Evolutionary conservation across 2,329 filamentous ascomycete genomes (phyloP).

Genomic region (Rhynchosporium agropyri): DNA sequence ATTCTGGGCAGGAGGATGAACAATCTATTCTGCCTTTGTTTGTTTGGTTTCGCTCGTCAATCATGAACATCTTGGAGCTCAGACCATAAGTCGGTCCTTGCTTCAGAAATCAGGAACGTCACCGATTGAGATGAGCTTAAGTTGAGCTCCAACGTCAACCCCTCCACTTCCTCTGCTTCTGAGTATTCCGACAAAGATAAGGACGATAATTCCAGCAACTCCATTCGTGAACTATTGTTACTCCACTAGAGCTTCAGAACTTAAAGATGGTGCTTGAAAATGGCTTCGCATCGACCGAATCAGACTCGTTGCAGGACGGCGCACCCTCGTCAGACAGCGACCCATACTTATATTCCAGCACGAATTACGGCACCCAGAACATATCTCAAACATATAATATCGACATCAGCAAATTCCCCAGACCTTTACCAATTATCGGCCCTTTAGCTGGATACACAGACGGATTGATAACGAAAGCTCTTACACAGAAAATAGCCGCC

Average conservation of each 20-base stretch:
- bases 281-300: slow-evolving; percentile 22
- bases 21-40: neutral
- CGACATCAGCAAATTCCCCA: slow-evolving; percentile 32
- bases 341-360: slow-evolving; percentile 34
- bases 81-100: slow-evolving; percentile 1
- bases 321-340: slow-evolving; percentile 38
- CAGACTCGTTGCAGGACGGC: slow-evolving; percentile 31
- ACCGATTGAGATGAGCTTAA: slow-evolving; percentile 23
- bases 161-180: neutral
- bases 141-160: neutral
- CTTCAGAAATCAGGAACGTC: slow-evolving; percentile 25
- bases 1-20: neutral
- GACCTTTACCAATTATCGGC: slow-evolving; percentile 36
- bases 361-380: slow-evolving; percentile 1
- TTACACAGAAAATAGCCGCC: slow-evolving; percentile 15
- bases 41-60: neutral
- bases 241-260: slow-evolving; percentile 4
- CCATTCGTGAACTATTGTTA: neutral
- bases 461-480: slow-evolving; percentile 12
- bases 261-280: slow-evolving; percentile 38
- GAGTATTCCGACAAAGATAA: neutral
- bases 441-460: slow-evolving; percentile 33
- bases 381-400: slow-evolving; percentile 22
- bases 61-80: slow-evolving; percentile 6
- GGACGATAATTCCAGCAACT: no score